phyloP scores from a whole-genome alignment of 2,329 filamentous ascomycete genomes.

The Coniella vitis region DNA sequence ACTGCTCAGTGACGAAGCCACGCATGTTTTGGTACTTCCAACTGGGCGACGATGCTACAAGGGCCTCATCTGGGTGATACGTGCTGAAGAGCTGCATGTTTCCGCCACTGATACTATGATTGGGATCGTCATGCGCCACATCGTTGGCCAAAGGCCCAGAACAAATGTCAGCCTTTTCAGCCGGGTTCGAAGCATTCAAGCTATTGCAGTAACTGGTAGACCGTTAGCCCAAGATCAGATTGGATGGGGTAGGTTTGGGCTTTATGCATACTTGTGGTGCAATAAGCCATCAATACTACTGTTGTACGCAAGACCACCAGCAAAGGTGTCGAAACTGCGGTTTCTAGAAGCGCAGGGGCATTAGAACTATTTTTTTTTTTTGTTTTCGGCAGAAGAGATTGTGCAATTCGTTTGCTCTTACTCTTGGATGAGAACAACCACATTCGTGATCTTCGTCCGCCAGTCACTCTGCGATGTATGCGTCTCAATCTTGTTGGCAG shows the following conservation, averaged over 20 bases:
- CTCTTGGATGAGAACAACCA: slow-evolving; percentile 15
- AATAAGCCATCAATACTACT: slow-evolving; percentile 29
- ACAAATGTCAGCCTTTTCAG: slow-evolving; percentile 26
- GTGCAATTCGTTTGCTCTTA: too few relatives aligned
- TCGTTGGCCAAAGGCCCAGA: slow-evolving; percentile 30
- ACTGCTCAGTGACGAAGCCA: slow-evolving; percentile 36
- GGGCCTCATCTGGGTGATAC: slow-evolving; percentile 15
- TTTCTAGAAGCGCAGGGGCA: slow-evolving; percentile 1
- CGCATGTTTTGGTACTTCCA: slow-evolving; percentile 26
- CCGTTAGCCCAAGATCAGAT: too few relatives aligned
- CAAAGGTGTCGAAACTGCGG: slow-evolving; percentile 31
- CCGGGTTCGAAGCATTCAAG: slow-evolving; percentile 20
- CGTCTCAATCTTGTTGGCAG: neutral
- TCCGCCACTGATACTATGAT: slow-evolving; percentile 34
- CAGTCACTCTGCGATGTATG: slow-evolving; percentile 7
- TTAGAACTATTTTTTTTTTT: too few relatives aligned
- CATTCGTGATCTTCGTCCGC: slow-evolving; percentile 14
- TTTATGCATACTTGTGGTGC: slow-evolving; percentile 21
- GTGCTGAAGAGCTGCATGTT: slow-evolving; percentile 30
- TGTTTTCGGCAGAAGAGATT: too few relatives aligned
- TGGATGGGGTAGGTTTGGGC: too few relatives aligned
- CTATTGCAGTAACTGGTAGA: slow-evolving; percentile 30
- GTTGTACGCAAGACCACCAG: slow-evolving; percentile 32
- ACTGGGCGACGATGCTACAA: slow-evolving; percentile 11
- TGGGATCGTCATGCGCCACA: slow-evolving; percentile 34